Conservation (phyloP, 306 rosid species). For the Trifolium fragiferum region DNA sequence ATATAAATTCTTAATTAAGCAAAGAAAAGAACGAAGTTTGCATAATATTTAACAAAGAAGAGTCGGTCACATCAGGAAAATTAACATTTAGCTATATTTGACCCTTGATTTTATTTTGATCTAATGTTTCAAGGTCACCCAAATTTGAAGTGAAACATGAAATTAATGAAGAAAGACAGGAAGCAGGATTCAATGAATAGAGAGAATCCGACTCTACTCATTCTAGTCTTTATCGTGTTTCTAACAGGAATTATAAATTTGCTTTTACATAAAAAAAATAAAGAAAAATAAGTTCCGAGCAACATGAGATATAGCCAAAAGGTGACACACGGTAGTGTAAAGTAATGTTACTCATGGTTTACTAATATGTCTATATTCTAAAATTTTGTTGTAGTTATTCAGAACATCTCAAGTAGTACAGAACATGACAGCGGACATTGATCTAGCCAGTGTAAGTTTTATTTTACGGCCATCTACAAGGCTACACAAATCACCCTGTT, state of each 20-base stretch:
- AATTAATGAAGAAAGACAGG: slow-evolving; percentile 3
- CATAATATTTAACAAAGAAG: neutral
- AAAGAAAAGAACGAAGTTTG: neutral
- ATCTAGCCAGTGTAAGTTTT: slow-evolving; percentile 11
- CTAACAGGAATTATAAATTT: slow-evolving; percentile 2
- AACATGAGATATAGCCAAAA: neutral
- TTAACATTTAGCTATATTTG: neutral
- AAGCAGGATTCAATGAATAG: slow-evolving; percentile 6
- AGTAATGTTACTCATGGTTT: neutral
- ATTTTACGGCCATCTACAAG: neutral
- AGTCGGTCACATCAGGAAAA: neutral
- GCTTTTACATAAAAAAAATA: slow-evolving; percentile 12
- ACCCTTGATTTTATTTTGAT: slow-evolving; percentile 19
- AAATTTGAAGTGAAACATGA: neutral
- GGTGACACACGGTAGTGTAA: slow-evolving; percentile 20
- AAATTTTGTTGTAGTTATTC: slow-evolving; percentile 10
- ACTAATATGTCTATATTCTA: neutral
- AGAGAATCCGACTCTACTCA: slow-evolving; percentile 5
- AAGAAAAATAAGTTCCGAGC: neutral
- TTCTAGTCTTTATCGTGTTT: slow-evolving; percentile 12
- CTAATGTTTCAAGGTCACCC: neutral
- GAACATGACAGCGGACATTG: neutral
- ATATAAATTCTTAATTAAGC: neutral
- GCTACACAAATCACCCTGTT: neutral
- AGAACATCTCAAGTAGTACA: slow-evolving; percentile 1